Evolutionary conservation across 345 rosid genomes (phyloP).

Genomic region (Passiflora organensis): DNA sequence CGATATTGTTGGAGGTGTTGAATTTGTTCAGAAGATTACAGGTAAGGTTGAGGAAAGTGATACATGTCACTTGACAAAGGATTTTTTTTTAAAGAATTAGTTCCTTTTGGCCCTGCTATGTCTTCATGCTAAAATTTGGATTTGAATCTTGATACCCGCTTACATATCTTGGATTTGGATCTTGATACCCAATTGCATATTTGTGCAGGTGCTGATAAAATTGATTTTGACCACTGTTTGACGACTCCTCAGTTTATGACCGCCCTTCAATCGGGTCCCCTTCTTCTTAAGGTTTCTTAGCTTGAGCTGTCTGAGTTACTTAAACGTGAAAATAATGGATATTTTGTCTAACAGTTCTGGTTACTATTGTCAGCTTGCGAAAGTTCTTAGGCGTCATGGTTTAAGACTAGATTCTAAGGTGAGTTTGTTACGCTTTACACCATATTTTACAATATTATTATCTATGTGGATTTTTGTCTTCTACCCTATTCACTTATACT

Average conservation of each 20-base stretch:
- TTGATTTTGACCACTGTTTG: constrained; percentile 76
- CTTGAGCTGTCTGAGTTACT: constrained; percentile 1
- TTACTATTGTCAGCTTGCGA: constrained; percentile 54
- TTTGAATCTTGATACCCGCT: not conserved
- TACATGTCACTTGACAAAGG: too few species aligned
- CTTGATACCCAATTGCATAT: constrained; percentile 7
- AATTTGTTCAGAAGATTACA: constrained; percentile 75
- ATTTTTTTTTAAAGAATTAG: too few species aligned
- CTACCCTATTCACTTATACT: not conserved
- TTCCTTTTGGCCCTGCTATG: too few species aligned
- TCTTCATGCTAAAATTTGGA: not conserved
- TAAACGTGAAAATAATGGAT: not conserved
- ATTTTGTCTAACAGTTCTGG: constrained; percentile 2
- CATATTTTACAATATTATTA: not conserved
- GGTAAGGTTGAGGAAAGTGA: constrained; percentile 32
- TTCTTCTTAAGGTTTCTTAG: constrained; percentile 64
- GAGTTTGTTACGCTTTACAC: constrained; percentile 22
- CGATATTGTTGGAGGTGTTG: constrained; percentile 85
- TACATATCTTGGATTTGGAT: not conserved
- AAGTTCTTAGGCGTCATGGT: constrained; percentile 81
- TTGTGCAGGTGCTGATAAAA: constrained; percentile 69
- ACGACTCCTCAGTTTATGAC: constrained; percentile 56
- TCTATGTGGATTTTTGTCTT: not conserved
- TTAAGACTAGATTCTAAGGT: constrained; percentile 87
- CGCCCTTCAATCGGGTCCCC: constrained; percentile 68